These are phyloP conservation scores for Monilinia polystroma DNA, from an alignment of 2,329 filamentous ascomycete genomes.

Conservation along the genomic window DNA sequence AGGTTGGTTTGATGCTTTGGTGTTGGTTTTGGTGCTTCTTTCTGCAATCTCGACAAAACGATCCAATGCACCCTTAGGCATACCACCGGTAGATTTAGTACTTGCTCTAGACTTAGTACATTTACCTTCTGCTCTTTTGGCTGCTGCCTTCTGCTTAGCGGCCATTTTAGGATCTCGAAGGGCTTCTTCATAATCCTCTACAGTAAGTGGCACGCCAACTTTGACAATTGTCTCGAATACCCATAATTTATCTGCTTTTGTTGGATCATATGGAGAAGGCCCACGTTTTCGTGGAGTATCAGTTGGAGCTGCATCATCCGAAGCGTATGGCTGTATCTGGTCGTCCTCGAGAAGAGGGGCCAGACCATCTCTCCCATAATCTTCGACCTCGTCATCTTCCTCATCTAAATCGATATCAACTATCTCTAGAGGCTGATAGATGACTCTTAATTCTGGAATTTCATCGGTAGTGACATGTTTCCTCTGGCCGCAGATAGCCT, in stretches of 20 bases:
- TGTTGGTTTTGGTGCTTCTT: constrained; percentile 21
- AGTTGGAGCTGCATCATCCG: constrained; percentile 29
- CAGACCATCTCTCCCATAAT: constrained; percentile 53
- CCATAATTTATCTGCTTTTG: constrained; percentile 65
- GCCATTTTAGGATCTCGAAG: constrained; percentile 35
- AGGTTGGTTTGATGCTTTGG: constrained; percentile 19
- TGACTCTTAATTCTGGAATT: constrained; percentile 73
- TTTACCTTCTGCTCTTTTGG: constrained; percentile 32
- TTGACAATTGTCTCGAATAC: constrained; percentile 63
- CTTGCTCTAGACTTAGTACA: constrained; percentile 11
- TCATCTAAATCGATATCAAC: constrained; percentile 73
- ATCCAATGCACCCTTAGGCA: constrained; percentile 41
- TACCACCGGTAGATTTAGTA: constrained; percentile 32
- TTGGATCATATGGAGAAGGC: constrained; percentile 60
- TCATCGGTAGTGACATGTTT: constrained; percentile 73
- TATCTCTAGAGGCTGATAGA: constrained; percentile 72
- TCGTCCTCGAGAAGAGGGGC: constrained; percentile 64
- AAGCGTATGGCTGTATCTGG: constrained; percentile 48
- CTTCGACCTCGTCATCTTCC: constrained; percentile 54
- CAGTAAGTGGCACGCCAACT: constrained; percentile 62
- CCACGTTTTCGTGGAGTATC: constrained; percentile 41
- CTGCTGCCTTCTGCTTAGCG: constrained; percentile 29
- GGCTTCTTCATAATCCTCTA: constrained; percentile 62
- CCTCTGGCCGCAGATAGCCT: constrained; percentile 65
- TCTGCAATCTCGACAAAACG: constrained; percentile 40